Evolutionary conservation across 345 rosid genomes (phyloP).

Genomic region (Toxicodendron radicans): DNA sequence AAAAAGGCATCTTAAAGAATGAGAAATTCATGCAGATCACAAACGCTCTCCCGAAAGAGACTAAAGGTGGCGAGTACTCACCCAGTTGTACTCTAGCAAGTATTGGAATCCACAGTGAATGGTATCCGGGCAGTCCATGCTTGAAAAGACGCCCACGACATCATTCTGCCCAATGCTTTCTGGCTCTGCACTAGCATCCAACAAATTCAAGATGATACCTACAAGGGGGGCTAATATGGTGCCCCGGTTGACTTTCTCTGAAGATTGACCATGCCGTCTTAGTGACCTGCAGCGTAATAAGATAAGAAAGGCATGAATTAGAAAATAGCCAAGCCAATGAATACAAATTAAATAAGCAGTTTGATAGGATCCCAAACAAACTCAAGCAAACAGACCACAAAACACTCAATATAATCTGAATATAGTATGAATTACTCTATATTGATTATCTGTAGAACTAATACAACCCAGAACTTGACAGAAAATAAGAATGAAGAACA

Average conservation of each 20-base stretch:
- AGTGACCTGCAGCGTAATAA: conserved; percentile 51
- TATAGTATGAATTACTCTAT: no score
- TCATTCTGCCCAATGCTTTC: conserved; percentile 49
- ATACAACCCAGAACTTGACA: no score
- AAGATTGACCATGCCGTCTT: conserved; percentile 67
- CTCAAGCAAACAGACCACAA: no score
- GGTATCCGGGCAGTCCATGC: conserved; percentile 82
- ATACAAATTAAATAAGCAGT: background rate
- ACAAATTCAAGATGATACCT: conserved; percentile 85
- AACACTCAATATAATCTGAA: no score
- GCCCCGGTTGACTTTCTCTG: conserved; percentile 75
- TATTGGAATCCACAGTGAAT: conserved; percentile 77
- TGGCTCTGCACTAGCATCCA: conserved; percentile 56
- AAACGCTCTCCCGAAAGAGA: background rate
- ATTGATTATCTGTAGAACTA: no score
- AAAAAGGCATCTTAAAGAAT: background rate
- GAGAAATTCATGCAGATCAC: background rate
- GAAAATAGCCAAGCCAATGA: background rate
- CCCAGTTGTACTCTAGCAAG: conserved; percentile 87
- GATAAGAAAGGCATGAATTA: background rate
- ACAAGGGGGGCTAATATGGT: conserved; percentile 84
- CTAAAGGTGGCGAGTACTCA: conserved; percentile 33
- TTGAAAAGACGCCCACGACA: conserved; percentile 70
- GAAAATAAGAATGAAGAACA: no score
- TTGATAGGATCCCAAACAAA: no score